Base-by-base conservation (phyloP, 371 early-diverging fungal species). In the Circinella minor region DNA sequence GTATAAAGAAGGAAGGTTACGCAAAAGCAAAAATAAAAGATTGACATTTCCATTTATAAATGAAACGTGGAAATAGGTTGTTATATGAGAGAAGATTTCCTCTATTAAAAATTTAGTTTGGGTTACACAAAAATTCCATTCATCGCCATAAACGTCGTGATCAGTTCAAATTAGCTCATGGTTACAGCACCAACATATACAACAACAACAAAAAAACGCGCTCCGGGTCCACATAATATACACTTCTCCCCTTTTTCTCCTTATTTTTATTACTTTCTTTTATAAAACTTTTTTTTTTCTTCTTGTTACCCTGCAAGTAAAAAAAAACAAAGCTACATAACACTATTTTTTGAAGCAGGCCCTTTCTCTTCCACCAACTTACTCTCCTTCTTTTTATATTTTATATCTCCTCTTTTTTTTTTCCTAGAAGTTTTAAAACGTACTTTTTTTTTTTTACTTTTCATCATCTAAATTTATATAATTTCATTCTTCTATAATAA, bases 61-160 rank as follows among this genome's bases (percentile, higher is more conserved):
- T n/a, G 38, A 62, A 36, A 46, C 62, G 13, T 11, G 60, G 60
- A 14, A 34, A 18, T 18, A 39, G 34, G 36, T 61, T 8, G 38
- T 39, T 57, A 27, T 57, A 8, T n/a, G 10, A 14, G 57, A 57
- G 9, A 34, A 9, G 18, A 10, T 20, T 1, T n/a, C 27, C 55
- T 55, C n/a, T n/a, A 55, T 55, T 55, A 15, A 17, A 55, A 55
- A 55, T 17, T 55, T 55, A 55, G n/a, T 55, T 10, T 11, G n/a
- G 54, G 65, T 65, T 15, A 65, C 65, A 65, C 65, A 65, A 48
- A 27, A 17, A 51, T 51, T 65, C 65, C 65, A 65, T 65, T 65
- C 65, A 65, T 65, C 65, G 65, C 51, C 48, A 51, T 36, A 15
- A 17, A 27, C 17, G 18, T 65, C 65, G 65, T 65, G 65, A 18